A percentile compares a stretch with the other conserved stretches of the same genome.
These are phyloP conservation scores for Diplodia seriata DNA, from an alignment of 2,329 filamentous ascomycete species.

Conservation along the genomic window DNA sequence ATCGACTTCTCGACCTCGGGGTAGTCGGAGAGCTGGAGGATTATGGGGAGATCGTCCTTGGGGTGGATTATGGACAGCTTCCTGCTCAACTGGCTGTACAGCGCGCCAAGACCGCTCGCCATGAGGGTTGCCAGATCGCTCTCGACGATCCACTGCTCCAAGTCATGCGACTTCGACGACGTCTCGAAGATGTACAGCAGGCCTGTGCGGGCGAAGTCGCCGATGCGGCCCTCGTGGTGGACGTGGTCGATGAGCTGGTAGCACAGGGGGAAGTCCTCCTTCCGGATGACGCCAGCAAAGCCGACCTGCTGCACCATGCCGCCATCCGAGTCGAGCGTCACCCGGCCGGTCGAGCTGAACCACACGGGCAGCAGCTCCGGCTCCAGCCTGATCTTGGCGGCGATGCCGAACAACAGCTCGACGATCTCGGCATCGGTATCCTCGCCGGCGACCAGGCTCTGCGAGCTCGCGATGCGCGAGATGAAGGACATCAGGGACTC, in stretches of 20 bases:
- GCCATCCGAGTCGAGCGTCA: conserved; percentile 44
- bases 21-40: conserved; percentile 90
- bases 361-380: conserved; percentile 87
- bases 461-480: conserved; percentile 76
- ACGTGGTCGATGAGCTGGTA: conserved; percentile 97
- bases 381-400: conserved; percentile 91
- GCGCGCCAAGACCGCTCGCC: conserved; percentile 89
- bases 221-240: conserved; percentile 90
- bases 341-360: conserved; percentile 71
- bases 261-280: conserved; percentile 93
- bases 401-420: conserved; percentile 93
- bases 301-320: conserved; percentile 64
- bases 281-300: conserved; percentile 83
- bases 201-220: conserved; percentile 94
- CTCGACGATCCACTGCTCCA: conserved; percentile 97
- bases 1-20: conserved; percentile 72
- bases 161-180: conserved; percentile 77
- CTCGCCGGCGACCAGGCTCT: conserved; percentile 73
- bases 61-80: conserved; percentile 83
- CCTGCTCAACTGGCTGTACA: conserved; percentile 70
- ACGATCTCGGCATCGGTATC: conserved; percentile 90
- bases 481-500: conserved; percentile 86
- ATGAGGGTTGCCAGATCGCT: conserved; percentile 96
- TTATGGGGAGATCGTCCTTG: conserved; percentile 77
- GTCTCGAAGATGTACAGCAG: conserved; percentile 95